Conservation (phyloP, 106 monocot genomes). For the Amphibolis antarctica region DNA sequence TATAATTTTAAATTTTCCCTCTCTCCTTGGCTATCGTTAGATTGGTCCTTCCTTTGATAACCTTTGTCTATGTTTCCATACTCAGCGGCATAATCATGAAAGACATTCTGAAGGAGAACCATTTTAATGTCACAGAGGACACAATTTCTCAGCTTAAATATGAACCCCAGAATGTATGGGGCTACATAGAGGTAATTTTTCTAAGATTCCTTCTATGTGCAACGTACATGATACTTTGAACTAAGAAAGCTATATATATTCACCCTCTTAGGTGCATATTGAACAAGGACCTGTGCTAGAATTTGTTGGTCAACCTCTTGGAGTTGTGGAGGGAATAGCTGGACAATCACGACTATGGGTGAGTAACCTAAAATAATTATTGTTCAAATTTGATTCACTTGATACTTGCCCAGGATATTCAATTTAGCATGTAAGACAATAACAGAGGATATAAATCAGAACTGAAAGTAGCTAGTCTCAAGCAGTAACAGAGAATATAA, state of each 20-base stretch:
- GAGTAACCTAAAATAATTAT: neutral
- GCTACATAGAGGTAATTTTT: conserved; percentile 71
- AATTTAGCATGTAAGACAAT: no score
- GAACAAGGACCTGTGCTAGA: conserved; percentile 98
- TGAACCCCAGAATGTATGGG: conserved; percentile 51
- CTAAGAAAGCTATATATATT: neutral
- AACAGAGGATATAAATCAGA: no score
- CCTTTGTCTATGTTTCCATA: neutral
- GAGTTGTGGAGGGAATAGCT: conserved; percentile 91
- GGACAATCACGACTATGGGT: conserved; percentile 93
- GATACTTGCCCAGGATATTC: no score
- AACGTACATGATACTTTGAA: neutral
- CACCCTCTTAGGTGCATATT: conserved; percentile 57
- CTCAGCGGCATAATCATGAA: conserved; percentile 59
- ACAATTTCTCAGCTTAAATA: conserved; percentile 53
- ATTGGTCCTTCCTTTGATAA: neutral
- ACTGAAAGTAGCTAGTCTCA: no score
- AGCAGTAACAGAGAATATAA: no score
- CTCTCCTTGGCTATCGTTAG: neutral
- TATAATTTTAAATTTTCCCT: neutral
- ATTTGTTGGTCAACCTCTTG: conserved; percentile 63
- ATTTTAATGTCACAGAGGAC: conserved; percentile 46
- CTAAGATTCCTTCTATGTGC: neutral
- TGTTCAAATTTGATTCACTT: no score
- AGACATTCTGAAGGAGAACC: conserved; percentile 60